Evolutionary conservation across 768 basidiomycete genomes (phyloP).

Genomic region (Kwoniella europaea): DNA sequence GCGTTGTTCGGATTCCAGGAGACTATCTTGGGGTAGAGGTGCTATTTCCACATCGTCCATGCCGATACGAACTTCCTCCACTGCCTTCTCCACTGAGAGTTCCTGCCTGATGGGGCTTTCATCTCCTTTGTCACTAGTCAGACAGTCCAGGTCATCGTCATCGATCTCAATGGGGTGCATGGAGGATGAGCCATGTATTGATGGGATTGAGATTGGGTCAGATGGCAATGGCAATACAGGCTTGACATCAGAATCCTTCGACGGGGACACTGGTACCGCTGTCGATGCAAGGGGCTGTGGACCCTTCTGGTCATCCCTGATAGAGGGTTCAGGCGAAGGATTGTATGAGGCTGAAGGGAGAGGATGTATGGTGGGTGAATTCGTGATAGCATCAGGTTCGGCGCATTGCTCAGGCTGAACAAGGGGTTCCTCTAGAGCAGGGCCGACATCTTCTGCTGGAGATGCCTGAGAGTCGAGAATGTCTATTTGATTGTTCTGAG

Average conservation of each 20-base stretch:
- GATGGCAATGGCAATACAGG: not conserved
- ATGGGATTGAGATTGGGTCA: no score
- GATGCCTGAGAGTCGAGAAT: no score
- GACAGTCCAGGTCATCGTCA: conserved; percentile 20
- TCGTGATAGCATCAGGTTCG: not conserved
- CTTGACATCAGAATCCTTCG: not conserved
- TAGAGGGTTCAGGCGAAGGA: not conserved
- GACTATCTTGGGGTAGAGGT: not conserved
- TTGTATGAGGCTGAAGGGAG: not conserved
- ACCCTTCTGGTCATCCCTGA: not conserved
- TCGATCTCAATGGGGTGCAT: conserved; percentile 11
- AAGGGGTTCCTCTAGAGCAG: not conserved
- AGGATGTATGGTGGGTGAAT: not conserved
- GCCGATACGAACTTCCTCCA: conserved; percentile 6
- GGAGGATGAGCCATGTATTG: not conserved
- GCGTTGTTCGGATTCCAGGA: not conserved
- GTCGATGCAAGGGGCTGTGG: no score
- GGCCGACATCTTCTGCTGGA: no score
- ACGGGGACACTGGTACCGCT: not conserved
- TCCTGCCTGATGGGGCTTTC: not conserved
- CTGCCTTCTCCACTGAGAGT: not conserved
- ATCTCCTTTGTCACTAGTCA: conserved; percentile 16
- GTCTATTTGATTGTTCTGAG: not conserved
- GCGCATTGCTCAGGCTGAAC: no score
- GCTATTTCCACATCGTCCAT: conserved; percentile 3